Base-by-base conservation (phyloP, 2,329 filamentous ascomycete species). In the Verticillium nubilum region DNA sequence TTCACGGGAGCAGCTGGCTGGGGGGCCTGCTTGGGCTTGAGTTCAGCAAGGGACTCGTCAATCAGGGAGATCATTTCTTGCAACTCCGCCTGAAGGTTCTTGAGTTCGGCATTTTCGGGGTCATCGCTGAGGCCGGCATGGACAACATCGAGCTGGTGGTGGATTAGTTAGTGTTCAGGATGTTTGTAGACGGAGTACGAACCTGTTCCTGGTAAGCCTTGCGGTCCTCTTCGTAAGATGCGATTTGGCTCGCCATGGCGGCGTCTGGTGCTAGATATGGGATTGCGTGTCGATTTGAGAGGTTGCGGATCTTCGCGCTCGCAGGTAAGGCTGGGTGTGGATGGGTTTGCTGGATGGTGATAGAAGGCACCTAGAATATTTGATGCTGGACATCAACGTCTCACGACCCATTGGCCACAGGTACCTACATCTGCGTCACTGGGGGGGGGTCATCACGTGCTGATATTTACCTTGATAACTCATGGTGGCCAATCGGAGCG, bases 1-100 rank as follows among this genome's bases (percentile, higher is more conserved):
- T 50, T 50, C 42, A 50, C 17, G 81, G 67, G 61, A 31, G 56
- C 69, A 50, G 56, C 56, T 52, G 56, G 56, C 67, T 83, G 80
- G 63, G 71, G 76, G 67, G 73, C 69, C 67, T 74, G 72, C 67
- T 76, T 74, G 64, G 86, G 85, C 76, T 90, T 88, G 73, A 95
- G 82, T 75, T 95, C 90, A 77, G 88, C 87, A 74, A 97, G 89
- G 68, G 88, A 86, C 70, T 88, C 86, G 79, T 93, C 86, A 75
- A 92, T 86, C 67, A 92, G 84, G 72, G 84, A 82, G 75, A 98
- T 89, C 75, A 91, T 86, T 77, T 88, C 84, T 80, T 91, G 84
- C 77, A 97, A 86, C 81, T 96, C 92, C 72, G 84, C 79, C 76
- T 89, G 88, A 72, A 97, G 85, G 70, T 83, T 85, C 69, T 88